These are phyloP conservation scores for Xylariaceae sp. DNA, from an alignment of 2,329 filamentous ascomycete species.

Conservation along the genomic window DNA sequence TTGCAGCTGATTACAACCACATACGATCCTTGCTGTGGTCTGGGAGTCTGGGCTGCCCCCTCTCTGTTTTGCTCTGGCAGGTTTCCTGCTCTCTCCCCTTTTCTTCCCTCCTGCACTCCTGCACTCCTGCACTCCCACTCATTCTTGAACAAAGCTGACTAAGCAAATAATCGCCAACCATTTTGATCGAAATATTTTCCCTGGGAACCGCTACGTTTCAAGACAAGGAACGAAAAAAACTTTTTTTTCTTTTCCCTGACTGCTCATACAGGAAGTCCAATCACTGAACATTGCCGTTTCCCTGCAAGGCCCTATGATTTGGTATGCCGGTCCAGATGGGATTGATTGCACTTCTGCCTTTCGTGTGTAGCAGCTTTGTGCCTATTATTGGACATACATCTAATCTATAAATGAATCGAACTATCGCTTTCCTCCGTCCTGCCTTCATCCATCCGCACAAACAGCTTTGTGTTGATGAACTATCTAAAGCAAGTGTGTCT, in stretches of 20 bases:
- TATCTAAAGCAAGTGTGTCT: slow-evolving; percentile 11
- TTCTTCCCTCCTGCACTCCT: slow-evolving; percentile 11
- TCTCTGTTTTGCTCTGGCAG: slow-evolving; percentile 21
- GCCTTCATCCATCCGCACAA: background rate
- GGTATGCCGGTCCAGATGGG: no score
- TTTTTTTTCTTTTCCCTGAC: no score
- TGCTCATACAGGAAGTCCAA: no score
- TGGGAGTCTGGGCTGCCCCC: slow-evolving; percentile 36
- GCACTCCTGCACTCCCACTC: background rate
- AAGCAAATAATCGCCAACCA: background rate
- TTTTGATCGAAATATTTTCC: no score
- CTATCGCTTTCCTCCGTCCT: background rate
- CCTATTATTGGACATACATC: background rate
- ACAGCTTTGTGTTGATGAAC: slow-evolving; percentile 2
- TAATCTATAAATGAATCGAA: background rate
- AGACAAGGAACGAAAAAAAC: no score
- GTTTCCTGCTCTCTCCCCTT: slow-evolving; percentile 30
- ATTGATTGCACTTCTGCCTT: background rate
- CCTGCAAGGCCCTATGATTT: no score
- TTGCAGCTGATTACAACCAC: slow-evolving; percentile 40
- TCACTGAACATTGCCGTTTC: no score
- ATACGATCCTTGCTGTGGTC: slow-evolving; percentile 24
- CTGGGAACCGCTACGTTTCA: no score
- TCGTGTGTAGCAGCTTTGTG: background rate
- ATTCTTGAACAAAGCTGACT: background rate